phyloP scores from a whole-genome alignment of 306 rosid species.

The Pyrus pyrifolia region DNA sequence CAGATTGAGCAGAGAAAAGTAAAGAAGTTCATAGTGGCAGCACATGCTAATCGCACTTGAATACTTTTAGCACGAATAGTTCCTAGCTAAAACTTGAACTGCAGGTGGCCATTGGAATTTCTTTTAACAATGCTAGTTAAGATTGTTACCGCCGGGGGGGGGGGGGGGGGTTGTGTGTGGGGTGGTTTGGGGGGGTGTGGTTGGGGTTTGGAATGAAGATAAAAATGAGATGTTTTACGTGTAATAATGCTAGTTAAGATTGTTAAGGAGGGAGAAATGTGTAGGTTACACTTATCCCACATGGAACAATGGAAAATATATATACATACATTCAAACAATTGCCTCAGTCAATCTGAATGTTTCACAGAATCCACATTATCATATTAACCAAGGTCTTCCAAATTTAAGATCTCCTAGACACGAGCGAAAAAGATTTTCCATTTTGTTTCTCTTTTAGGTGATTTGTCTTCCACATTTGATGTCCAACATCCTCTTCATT shows the following conservation, averaged over 20 bases:
- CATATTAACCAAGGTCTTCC: not conserved
- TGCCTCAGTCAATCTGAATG: no score
- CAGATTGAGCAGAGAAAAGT: not conserved
- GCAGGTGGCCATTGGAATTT: not conserved
- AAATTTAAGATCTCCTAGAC: not conserved
- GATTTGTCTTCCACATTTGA: not conserved
- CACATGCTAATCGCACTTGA: not conserved
- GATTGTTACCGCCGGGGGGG: no score
- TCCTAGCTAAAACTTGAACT: not conserved
- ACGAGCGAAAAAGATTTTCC: not conserved
- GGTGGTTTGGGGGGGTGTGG: no score
- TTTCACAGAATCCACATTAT: no score
- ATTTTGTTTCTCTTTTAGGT: not conserved
- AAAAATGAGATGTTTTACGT: not conserved
- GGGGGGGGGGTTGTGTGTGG: no score
- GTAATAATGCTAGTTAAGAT: no score
- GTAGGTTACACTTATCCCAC: not conserved
- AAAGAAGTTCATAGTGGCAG: not conserved
- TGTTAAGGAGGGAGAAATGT: no score
- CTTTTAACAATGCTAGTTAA: no score
- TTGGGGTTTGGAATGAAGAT: not conserved
- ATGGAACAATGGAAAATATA: not conserved
- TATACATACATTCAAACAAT: no score
- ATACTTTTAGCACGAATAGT: not conserved
- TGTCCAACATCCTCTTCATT: not conserved